Base-by-base conservation (phyloP, 2,329 filamentous ascomycete genomes). In the Mycogone perniciosa region DNA sequence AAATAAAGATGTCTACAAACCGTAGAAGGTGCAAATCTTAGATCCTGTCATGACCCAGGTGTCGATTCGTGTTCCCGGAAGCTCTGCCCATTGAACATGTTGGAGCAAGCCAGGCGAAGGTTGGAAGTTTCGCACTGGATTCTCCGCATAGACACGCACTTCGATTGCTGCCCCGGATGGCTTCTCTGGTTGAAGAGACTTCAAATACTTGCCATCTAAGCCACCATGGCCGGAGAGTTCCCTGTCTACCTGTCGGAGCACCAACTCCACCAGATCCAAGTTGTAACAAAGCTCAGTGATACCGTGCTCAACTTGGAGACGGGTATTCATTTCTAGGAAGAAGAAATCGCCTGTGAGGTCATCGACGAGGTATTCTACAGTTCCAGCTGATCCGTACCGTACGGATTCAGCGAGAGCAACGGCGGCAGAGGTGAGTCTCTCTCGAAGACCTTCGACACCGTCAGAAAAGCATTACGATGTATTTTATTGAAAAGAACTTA, bases 221-320 rank as follows among this genome's bases (percentile, higher is more conserved):
- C 33, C 33, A 7, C 33, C 33, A 35, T 35, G 39, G 6, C 27
- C 27, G 31, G 27, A 27, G 11, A 44, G 30, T 33, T 44, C 42
- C 7, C 11, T 13, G 6, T 43, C 34, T 7, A 62, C 68, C 33
- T 69, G 66, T 0, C 57, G 57, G 8, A 73, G 50, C 71, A 74
- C 74, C 26, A 68, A 60, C 31, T 81, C 75, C 1, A 91, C 87
- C 8, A 91, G 72, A 62, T 91, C 87, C 44, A 88, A 77, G 0
- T 80, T 84, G 7, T 85, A 88, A 2, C 88, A 82, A 76, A 86
- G 84, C 64, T 91, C 87, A 0, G 88, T 91, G 7, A 68, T 66
- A 26, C 69, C 65, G 56, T 77, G 73, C 54, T 78, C 76, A 5
- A 77, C 75, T 52, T 78, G 75, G 4, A 77, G 57, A 4, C 75